Percentiles rank a stretch among this genome's conserved stretches.
These are phyloP conservation scores for Plasmodium coatneyi DNA, from an alignment of 169 alveolate species.

Conservation along the genomic window DNA sequence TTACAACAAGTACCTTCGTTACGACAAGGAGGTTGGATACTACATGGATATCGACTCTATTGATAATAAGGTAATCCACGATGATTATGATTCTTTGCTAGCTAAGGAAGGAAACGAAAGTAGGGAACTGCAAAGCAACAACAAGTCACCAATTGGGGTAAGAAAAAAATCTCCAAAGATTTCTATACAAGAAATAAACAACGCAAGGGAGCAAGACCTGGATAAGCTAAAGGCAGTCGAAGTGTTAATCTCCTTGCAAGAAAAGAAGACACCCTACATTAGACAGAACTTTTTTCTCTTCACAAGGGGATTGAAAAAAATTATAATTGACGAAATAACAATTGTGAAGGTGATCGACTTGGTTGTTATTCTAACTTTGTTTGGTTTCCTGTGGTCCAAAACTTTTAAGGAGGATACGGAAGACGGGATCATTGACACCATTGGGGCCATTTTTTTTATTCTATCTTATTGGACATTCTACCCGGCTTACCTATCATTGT, in stretches of 20 bases:
- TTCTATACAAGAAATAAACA: background rate
- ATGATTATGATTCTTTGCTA: conserved; percentile 14
- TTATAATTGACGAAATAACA: conserved; percentile 28
- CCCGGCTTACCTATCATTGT: conserved; percentile 71
- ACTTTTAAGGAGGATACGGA: conserved; percentile 41
- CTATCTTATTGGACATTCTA: conserved; percentile 68
- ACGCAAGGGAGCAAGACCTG: conserved; percentile 26
- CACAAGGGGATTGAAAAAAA: conserved; percentile 60
- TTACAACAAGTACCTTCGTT: conserved; percentile 36
- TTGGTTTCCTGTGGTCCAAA: conserved; percentile 60
- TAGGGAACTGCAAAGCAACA: background rate
- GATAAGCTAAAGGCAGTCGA: conserved; percentile 21
- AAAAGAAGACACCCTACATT: conserved; percentile 22
- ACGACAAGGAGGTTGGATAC: conserved; percentile 8
- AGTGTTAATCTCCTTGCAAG: conserved; percentile 38
- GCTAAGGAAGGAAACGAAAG: background rate
- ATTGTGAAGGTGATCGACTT: conserved; percentile 29
- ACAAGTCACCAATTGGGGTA: background rate
- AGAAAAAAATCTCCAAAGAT: background rate
- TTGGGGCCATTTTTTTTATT: conserved; percentile 71
- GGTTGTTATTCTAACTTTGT: conserved; percentile 31
- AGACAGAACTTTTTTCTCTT: conserved; percentile 32
- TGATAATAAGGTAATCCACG: conserved; percentile 31
- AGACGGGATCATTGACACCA: conserved; percentile 39
- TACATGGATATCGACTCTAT: conserved; percentile 29